Evolutionary conservation across 371 early-diverging fungal species (phyloP), one percentile per base, ranked within the genome.

Genomic region (Actinomucor elegans): DNA sequence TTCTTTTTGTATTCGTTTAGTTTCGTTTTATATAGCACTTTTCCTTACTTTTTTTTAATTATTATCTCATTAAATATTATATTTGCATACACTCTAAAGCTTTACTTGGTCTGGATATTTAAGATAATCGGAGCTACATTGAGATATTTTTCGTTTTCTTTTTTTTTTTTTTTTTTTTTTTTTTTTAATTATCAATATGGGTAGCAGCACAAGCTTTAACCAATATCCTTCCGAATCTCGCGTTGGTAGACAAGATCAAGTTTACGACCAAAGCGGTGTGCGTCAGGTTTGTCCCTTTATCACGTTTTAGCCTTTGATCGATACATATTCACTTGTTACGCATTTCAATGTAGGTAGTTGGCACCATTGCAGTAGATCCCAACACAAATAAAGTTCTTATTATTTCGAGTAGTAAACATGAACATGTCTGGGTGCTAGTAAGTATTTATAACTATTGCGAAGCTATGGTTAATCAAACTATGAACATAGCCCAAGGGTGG

Each of bases 401-500:
- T 28, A 77, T 86, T 18, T 64, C 77, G 21, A 83, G 84, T 53
- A 67, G 76, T 48, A 83, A 81, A 41, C 63, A 78, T 52, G 61
- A 73, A 17, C 65, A 73, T 47, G 79, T 76, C 5, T 86, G 83
- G 83, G 83, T 85, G 10, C 47, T 83, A 29, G 79, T 76, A 67
- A 71, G 67, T 60, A 1, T 28, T 9, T 11, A 9, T 42, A 15
- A 28, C 10, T 14, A n/a, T 2, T 24, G 12, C 14, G 10, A 27
- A 44, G 29, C 9, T 26, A 20, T 12, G 17, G 24, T 5, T 18
- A 9, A 2, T 42, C 15, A 23, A 7, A 28, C 20, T 15, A n/a
- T n/a, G n/a, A n/a, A n/a, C 48, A 23, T 54, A 79, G 66, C 85
- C 85, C 11, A 85, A 85, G 59, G 85, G 85, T 6, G 85, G 85